Percentiles rank a stretch among this genome's conserved stretches.
Conservation (phyloP, 2,329 filamentous ascomycete genomes). For the Sporothrix inflata region DNA sequence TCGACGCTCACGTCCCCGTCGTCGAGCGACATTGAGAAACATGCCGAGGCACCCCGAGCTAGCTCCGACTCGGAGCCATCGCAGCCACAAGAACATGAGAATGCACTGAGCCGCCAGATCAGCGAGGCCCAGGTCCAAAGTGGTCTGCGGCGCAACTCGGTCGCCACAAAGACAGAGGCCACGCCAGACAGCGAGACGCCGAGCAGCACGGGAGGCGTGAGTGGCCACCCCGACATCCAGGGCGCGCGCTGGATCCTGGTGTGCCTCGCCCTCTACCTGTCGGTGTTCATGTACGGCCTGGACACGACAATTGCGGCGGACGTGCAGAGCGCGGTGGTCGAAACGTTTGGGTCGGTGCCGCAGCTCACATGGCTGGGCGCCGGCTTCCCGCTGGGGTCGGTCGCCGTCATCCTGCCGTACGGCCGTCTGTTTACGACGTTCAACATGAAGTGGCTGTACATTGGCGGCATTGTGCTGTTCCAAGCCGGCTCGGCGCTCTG, state of each 20-base stretch:
- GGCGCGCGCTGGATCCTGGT: constrained; percentile 11
- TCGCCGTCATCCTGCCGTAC: constrained; percentile 41
- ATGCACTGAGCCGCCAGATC: background rate
- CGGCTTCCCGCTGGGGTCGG: constrained; percentile 46
- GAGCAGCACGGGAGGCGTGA: background rate
- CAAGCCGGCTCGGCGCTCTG: constrained; percentile 41
- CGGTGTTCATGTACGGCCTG: constrained; percentile 20
- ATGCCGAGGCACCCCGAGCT: background rate
- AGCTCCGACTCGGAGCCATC: background rate
- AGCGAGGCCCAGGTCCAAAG: background rate
- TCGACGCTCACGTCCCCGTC: background rate
- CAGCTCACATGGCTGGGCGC: constrained; percentile 47
- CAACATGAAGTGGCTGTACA: constrained; percentile 47
- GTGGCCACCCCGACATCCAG: background rate
- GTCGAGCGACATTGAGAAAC: constrained; percentile 13
- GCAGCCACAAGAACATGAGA: background rate
- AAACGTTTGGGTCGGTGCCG: constrained; percentile 41
- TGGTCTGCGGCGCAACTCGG: background rate
- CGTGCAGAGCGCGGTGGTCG: constrained; percentile 47
- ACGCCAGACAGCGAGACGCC: background rate
- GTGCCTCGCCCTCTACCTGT: constrained; percentile 14
- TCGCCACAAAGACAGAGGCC: background rate
- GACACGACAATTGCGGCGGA: constrained; percentile 40
- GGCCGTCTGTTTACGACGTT: constrained; percentile 47
- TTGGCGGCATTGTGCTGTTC: constrained; percentile 34